Evolutionary conservation across 1,139 yeast genomes (phyloP).

Genomic region (Nadsonia starkeyi-henricii): DNA sequence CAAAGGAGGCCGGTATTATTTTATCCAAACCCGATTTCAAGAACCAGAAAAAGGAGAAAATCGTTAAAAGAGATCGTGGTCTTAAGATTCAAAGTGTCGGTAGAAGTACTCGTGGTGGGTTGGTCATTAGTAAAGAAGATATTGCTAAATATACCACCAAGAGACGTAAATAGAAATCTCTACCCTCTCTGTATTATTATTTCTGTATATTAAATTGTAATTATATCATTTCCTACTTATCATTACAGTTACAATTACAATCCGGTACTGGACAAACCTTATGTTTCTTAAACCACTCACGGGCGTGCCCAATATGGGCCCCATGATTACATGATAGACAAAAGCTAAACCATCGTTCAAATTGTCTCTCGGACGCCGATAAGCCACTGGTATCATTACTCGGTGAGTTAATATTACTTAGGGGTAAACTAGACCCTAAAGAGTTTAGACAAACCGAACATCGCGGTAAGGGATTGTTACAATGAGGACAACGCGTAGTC

Average conservation of each 20-base stretch:
- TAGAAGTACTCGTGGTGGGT: slow-evolving; percentile 34
- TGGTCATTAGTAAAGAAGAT: slow-evolving; percentile 4
- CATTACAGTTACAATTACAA: slow-evolving; percentile 67
- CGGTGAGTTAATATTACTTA: slow-evolving; percentile 4
- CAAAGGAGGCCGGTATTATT: slow-evolving; percentile 79
- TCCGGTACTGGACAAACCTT: slow-evolving; percentile 90
- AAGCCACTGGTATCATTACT: slow-evolving; percentile 10
- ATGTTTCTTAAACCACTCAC: slow-evolving; percentile 86
- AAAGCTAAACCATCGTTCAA: slow-evolving; percentile 59
- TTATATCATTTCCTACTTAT: slow-evolving; percentile 6
- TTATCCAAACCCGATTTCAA: slow-evolving; percentile 27
- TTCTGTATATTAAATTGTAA: background rate
- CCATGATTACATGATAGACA: slow-evolving; percentile 89
- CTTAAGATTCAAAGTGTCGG: slow-evolving; percentile 70
- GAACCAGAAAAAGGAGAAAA: slow-evolving; percentile 14
- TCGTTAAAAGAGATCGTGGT: slow-evolving; percentile 51
- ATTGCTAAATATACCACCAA: slow-evolving; percentile 1
- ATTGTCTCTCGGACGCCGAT: slow-evolving; percentile 9
- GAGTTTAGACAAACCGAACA: slow-evolving; percentile 82
- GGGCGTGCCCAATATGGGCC: slow-evolving; percentile 88
- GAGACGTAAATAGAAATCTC: background rate
- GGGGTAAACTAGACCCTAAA: slow-evolving; percentile 57
- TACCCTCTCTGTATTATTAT: no score
- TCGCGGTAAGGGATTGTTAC: slow-evolving; percentile 81
- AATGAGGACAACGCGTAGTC: slow-evolving; percentile 47